A percentile compares a stretch with the other conserved stretches of the same genome.
phyloP scores from a whole-genome alignment of 1,284 basidiomycete genomes.

The Ceratobasidium sp. region DNA sequence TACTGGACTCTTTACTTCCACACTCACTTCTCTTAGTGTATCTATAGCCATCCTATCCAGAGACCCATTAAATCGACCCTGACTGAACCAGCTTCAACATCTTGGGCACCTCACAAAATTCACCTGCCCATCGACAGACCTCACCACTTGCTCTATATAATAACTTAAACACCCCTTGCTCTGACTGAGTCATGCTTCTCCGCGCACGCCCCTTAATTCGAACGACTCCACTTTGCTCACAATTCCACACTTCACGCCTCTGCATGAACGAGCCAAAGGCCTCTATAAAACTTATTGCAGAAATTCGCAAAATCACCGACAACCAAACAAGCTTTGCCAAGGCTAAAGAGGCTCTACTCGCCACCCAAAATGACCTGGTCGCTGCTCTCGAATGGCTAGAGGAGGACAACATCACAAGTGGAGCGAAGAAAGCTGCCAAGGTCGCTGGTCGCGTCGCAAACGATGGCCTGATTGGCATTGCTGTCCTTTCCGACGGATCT shows the following conservation, averaged over 20 bases:
- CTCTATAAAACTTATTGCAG: slow-evolving; percentile 79
- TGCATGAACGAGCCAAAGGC: slow-evolving; percentile 51
- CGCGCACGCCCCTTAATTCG: neutral
- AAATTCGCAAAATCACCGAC: slow-evolving; percentile 77
- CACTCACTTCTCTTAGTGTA: too few relatives aligned
- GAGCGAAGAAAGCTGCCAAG: slow-evolving; percentile 84
- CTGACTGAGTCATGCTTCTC: neutral
- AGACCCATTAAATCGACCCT: too few relatives aligned
- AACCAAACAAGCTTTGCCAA: slow-evolving; percentile 82
- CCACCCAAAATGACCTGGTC: slow-evolving; percentile 76
- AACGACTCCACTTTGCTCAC: neutral
- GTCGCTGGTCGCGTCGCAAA: slow-evolving; percentile 74
- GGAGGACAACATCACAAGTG: slow-evolving; percentile 66
- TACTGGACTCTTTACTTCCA: neutral
- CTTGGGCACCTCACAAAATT: too few relatives aligned
- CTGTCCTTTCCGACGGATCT: slow-evolving; percentile 69
- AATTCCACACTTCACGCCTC: slow-evolving; percentile 27
- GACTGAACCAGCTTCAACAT: neutral
- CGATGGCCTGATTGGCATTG: slow-evolving; percentile 82
- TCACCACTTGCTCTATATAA: too few relatives aligned
- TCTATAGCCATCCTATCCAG: too few relatives aligned
- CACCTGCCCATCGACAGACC: too few relatives aligned
- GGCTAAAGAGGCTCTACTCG: slow-evolving; percentile 85
- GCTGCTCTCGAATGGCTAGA: slow-evolving; percentile 83
- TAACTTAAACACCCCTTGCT: too few relatives aligned